Conservation (phyloP, 768 basidiomycete species). For the Inosperma sp. region DNA sequence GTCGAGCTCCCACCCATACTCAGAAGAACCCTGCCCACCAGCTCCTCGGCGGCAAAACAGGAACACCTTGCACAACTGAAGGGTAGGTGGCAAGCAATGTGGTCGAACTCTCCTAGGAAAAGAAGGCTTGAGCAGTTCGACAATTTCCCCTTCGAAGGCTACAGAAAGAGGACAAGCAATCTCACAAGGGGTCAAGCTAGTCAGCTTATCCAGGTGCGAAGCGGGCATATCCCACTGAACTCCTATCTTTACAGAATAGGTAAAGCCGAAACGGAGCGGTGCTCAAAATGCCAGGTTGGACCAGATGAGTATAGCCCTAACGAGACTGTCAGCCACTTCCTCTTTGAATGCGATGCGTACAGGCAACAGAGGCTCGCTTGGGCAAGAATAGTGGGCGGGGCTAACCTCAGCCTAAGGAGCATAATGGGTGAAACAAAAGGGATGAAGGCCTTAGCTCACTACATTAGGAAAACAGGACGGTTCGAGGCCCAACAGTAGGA, state of each 20-base stretch:
- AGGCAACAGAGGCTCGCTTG: neutral
- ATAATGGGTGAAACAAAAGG: neutral
- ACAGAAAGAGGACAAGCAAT: constrained; percentile 3
- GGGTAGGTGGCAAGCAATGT: constrained; percentile 9
- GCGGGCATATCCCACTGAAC: constrained; percentile 27
- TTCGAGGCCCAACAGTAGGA: too few species aligned
- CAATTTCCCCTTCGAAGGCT: constrained; percentile 15
- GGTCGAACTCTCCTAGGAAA: too few species aligned
- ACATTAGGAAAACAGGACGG: neutral
- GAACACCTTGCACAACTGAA: constrained; percentile 11
- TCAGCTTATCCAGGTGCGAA: constrained; percentile 25
- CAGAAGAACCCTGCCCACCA: constrained; percentile 3
- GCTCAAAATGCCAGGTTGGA: neutral
- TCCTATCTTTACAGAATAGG: neutral
- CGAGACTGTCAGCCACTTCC: neutral
- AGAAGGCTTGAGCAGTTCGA: constrained; percentile 8
- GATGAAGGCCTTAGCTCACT: neutral
- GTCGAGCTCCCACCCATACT: constrained; percentile 10
- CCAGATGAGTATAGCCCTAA: neutral
- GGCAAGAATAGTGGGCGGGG: neutral
- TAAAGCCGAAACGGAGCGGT: neutral
- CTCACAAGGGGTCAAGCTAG: constrained; percentile 11
- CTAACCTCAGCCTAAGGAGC: neutral
- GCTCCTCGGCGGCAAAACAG: constrained; percentile 18
- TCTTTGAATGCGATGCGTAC: neutral